Conservation (phyloP, 1,139 yeast species). For the Yamadazyma jaroonii region DNA sequence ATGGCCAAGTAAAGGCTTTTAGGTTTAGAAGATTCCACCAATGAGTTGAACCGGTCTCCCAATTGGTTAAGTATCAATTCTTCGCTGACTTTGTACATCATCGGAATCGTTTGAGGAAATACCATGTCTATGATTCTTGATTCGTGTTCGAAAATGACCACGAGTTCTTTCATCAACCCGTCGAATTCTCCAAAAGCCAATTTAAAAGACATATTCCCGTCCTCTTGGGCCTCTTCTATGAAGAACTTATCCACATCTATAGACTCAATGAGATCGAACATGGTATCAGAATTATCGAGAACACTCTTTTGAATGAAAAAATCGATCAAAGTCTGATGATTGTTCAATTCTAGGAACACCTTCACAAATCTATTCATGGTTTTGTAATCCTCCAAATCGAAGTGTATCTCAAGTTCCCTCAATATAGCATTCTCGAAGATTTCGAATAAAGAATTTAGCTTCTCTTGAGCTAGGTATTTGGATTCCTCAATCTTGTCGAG, state of each 20-base stretch:
- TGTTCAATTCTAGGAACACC: conserved; percentile 35
- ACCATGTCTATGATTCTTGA: conserved; percentile 35
- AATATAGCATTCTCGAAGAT: conserved; percentile 72
- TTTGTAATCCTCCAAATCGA: conserved; percentile 48
- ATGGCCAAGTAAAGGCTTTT: conserved; percentile 24
- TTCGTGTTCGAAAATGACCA: conserved; percentile 34
- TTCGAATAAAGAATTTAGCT: conserved; percentile 59
- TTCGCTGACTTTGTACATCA: conserved; percentile 49
- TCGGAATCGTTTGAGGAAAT: conserved; percentile 41
- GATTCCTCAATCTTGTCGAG: conserved; percentile 37
- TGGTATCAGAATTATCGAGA: conserved; percentile 35
- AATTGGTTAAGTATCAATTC: conserved; percentile 43
- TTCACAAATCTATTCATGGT: conserved; percentile 33
- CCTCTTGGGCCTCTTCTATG: conserved; percentile 14
- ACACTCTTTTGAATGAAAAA: conserved; percentile 46
- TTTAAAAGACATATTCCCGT: conserved; percentile 1
- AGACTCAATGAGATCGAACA: conserved; percentile 26
- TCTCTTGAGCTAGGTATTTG: conserved; percentile 37
- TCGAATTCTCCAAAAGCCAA: conserved; percentile 15
- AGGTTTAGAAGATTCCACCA: conserved; percentile 29
- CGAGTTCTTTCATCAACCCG: conserved; percentile 24
- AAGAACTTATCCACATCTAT: conserved; percentile 11
- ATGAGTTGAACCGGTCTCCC: conserved; percentile 30
- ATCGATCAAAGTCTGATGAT: conserved; percentile 45
- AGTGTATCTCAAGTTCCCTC: conserved; percentile 64